phyloP scores from a whole-genome alignment of 2,329 filamentous ascomycete genomes.

The Trichoderma atroviride region DNA sequence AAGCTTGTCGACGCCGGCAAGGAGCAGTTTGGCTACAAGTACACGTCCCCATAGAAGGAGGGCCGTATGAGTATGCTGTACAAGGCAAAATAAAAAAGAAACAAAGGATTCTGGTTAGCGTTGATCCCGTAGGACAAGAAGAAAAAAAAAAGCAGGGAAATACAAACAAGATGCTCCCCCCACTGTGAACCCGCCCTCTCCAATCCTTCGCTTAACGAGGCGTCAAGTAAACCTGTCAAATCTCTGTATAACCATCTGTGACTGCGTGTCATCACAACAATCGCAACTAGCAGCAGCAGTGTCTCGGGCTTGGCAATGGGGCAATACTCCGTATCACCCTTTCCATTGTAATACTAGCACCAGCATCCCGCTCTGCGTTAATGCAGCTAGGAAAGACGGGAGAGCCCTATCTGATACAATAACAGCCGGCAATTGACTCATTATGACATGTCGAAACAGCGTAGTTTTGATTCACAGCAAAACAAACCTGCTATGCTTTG shows the following conservation, averaged over 20 bases:
- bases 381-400: not conserved
- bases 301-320: not conserved
- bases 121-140: not conserved
- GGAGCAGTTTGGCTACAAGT: constrained; percentile 53
- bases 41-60: constrained; percentile 43
- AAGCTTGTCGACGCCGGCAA: constrained; percentile 45
- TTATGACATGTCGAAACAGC: not conserved
- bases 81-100: not conserved
- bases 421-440: not conserved
- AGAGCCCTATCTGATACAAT: not conserved
- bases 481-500: not conserved
- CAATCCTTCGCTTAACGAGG: not conserved
- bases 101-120: not conserved
- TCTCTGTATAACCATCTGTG: not conserved
- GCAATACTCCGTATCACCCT: not conserved
- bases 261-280: not conserved
- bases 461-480: not conserved
- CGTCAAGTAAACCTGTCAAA: not conserved
- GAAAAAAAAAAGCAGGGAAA: not conserved
- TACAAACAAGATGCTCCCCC: not conserved
- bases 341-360: not conserved
- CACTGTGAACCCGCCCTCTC: not conserved
- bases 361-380: not conserved
- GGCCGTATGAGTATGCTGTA: no score
- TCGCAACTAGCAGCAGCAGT: not conserved